These are phyloP conservation scores for Plasmodium cynomolgi DNA, from an alignment of 169 alveolate genomes.

Conservation along the genomic window DNA sequence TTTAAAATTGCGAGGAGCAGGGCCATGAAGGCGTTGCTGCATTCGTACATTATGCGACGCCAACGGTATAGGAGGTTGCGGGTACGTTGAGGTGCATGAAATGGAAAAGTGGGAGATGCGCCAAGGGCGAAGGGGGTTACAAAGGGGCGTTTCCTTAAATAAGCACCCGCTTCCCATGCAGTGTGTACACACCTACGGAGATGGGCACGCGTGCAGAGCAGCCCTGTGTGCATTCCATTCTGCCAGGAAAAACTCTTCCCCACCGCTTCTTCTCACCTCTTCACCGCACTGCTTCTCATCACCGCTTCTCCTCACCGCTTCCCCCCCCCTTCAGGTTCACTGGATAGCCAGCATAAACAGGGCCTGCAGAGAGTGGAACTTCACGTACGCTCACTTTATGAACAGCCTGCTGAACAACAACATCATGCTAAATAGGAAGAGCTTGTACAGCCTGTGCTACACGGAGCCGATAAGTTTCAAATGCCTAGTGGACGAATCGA, in stretches of 20 bases:
- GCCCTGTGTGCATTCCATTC: neutral
- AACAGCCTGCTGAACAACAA: conserved; percentile 79
- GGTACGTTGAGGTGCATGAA: conserved; percentile 16
- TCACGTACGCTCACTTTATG: conserved; percentile 81
- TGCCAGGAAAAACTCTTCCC: neutral
- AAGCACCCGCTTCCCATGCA: neutral
- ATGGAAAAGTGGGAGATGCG: neutral
- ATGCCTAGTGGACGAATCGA: conserved; percentile 83
- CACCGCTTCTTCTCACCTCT: neutral
- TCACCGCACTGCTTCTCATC: neutral
- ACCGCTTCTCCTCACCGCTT: neutral
- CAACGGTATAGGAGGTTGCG: conserved; percentile 67
- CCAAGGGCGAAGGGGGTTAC: neutral
- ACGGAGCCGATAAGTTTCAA: conserved; percentile 85
- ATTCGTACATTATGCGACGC: conserved; percentile 79
- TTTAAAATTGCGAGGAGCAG: conserved; percentile 83
- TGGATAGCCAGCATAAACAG: conserved; percentile 86
- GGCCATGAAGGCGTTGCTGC: conserved; percentile 83
- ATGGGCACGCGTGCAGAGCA: conserved; percentile 1
- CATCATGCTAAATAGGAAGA: conserved; percentile 80
- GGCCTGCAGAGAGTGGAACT: conserved; percentile 85
- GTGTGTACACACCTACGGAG: conserved; percentile 1
- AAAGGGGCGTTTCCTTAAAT: neutral
- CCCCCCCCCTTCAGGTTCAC: conserved; percentile 73
- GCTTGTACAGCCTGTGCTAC: conserved; percentile 78